Conservation (phyloP, 768 basidiomycete genomes). For the Gymnopilus junonius region DNA sequence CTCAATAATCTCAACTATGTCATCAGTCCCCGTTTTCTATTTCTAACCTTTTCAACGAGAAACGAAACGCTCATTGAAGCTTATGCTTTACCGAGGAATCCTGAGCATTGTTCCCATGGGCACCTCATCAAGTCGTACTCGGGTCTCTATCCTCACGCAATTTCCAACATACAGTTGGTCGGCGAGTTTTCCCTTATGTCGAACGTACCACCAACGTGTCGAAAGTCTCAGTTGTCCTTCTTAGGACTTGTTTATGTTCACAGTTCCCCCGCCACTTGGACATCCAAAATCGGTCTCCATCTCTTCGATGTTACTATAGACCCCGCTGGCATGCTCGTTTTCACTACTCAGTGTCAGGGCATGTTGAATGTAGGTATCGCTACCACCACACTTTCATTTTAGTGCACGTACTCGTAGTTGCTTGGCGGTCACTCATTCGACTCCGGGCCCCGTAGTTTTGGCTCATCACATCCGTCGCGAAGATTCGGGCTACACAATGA, state of each 20-base stretch:
- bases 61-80: slow-evolving; percentile 25
- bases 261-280: slow-evolving; percentile 21
- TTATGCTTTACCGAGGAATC: slow-evolving; percentile 20
- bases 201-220: background rate
- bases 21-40: slow-evolving; percentile 21
- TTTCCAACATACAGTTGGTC: slow-evolving; percentile 22
- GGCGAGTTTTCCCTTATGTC: slow-evolving; percentile 1
- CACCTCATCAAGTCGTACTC: slow-evolving; percentile 19
- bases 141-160: slow-evolving; percentile 25
- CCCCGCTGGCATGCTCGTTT: slow-evolving; percentile 12
- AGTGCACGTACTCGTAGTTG: slow-evolving; percentile 18
- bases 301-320: slow-evolving; percentile 19
- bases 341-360: slow-evolving; percentile 13
- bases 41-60: slow-evolving; percentile 20
- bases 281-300: slow-evolving; percentile 26
- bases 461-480: slow-evolving; percentile 24
- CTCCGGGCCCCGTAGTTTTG: slow-evolving; percentile 21
- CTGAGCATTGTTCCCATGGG: background rate
- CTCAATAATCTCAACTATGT: slow-evolving; percentile 24
- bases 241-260: slow-evolving; percentile 25
- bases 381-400: slow-evolving; percentile 17
- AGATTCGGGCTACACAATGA: slow-evolving; percentile 17
- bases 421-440: slow-evolving; percentile 27
- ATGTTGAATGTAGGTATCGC: slow-evolving; percentile 23
- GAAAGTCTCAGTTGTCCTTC: slow-evolving; percentile 16